Percentiles rank a stretch among this genome's conserved stretches.
Conservation (phyloP, 352 stramenopile genomes). For the Phytophthora cactorum region DNA sequence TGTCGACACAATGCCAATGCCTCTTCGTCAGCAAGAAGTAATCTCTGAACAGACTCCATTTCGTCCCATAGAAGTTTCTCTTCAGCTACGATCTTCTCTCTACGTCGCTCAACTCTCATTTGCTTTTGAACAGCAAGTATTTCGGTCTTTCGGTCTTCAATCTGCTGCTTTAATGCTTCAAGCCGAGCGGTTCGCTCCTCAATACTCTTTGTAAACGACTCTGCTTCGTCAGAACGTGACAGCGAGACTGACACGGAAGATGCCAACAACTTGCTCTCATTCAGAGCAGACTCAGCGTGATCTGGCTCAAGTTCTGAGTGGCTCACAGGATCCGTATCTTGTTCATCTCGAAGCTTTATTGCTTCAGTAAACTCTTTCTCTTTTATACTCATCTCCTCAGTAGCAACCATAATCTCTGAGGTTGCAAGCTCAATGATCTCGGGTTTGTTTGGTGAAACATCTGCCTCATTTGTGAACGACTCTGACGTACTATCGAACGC, state of each 20-base stretch:
- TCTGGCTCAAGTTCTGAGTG: conserved; percentile 1
- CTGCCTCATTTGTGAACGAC: conserved; percentile 7
- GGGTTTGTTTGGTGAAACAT: no score
- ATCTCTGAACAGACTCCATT: conserved; percentile 51
- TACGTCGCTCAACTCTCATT: conserved; percentile 58
- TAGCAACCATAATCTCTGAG: neutral
- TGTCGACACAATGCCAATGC: conserved; percentile 49
- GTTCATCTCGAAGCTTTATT: conserved; percentile 14
- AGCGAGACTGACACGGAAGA: conserved; percentile 26
- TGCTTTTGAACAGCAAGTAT: conserved; percentile 51
- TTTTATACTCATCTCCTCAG: neutral
- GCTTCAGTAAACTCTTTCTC: conserved; percentile 23
- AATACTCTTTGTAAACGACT: conserved; percentile 65
- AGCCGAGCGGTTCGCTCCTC: conserved; percentile 62
- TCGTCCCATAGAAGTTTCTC: conserved; percentile 56
- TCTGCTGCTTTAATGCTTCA: conserved; percentile 47
- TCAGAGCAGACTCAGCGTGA: conserved; percentile 1
- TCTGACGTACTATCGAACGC: conserved; percentile 42
- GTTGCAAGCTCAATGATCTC: neutral
- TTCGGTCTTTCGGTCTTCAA: conserved; percentile 53
- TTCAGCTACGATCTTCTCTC: conserved; percentile 45
- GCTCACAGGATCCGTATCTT: neutral
- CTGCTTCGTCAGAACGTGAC: conserved; percentile 41
- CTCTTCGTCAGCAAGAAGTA: conserved; percentile 46
- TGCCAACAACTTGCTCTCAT: conserved; percentile 8